Evolutionary conservation across 2,329 filamentous ascomycete species (phyloP).

Genomic region (Helotiales sp.): DNA sequence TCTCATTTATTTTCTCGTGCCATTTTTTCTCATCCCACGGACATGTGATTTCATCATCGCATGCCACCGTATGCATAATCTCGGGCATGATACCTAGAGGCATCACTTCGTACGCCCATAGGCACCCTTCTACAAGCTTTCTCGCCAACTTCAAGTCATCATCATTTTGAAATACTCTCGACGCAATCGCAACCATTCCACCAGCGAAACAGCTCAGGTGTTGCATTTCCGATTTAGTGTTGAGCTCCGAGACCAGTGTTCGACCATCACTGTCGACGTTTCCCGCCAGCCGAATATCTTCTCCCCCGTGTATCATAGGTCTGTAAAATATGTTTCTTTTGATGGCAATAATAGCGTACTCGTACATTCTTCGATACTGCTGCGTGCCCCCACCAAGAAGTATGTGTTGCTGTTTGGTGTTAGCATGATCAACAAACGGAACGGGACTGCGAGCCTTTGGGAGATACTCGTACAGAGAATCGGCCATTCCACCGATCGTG

Average conservation of each 20-base stretch:
- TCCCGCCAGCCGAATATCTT: not conserved
- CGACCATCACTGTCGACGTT: not conserved
- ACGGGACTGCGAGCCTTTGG: slow-evolving; percentile 39
- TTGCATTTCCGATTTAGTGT: slow-evolving; percentile 45
- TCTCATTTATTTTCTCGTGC: slow-evolving; percentile 25
- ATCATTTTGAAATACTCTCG: slow-evolving; percentile 60
- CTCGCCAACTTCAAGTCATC: slow-evolving; percentile 61
- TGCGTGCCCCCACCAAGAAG: slow-evolving; percentile 65
- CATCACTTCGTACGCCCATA: slow-evolving; percentile 65
- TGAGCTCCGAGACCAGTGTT: not conserved
- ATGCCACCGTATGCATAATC: slow-evolving; percentile 48
- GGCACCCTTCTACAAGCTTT: slow-evolving; percentile 65
- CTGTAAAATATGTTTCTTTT: slow-evolving; percentile 52
- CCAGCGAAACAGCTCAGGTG: slow-evolving; percentile 76
- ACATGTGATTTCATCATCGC: slow-evolving; percentile 33
- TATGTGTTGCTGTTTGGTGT: slow-evolving; percentile 59
- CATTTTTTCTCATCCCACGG: slow-evolving; percentile 57
- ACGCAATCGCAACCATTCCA: slow-evolving; percentile 71
- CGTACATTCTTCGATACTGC: slow-evolving; percentile 53
- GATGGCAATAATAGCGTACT: slow-evolving; percentile 51
- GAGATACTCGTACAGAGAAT: slow-evolving; percentile 69
- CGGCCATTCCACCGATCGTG: slow-evolving; percentile 59
- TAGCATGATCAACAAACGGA: not conserved
- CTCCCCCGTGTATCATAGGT: slow-evolving; percentile 50
- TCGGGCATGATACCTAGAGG: slow-evolving; percentile 66